Evolutionary conservation across 345 rosid species (phyloP), one percentile per base, ranked within the genome.

Genomic region (Boechera retrofracta): DNA sequence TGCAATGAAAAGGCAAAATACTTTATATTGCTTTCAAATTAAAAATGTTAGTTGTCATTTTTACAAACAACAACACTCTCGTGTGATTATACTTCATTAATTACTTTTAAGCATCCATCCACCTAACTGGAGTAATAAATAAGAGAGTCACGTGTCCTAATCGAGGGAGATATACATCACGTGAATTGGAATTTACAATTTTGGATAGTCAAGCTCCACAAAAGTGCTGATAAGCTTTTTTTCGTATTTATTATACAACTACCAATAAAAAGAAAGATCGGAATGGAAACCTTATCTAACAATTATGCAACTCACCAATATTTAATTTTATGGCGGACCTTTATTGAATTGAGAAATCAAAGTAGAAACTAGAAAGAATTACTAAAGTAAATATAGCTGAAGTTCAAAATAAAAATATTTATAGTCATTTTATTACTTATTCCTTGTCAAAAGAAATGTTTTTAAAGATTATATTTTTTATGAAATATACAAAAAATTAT

Each of bases 211-310:
- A 52, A 35, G 59, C 49, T 68, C 26, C 73, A 26, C n/a, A 54
- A 4, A 68, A 38, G 15, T 15, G 42, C 62, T 6, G 7, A 28
- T 28, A 52, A 21, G 31, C 8, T 32, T 2, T 18, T 18, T 52
- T 28, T 18, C 65, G 13, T 18, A 56, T 47, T 67, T 57, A 74
- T 66, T 56, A 35, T 35, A 66, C 72, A 11, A 18, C 67, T 11
- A 75, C 67, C 59, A 67, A 48, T 48, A 66, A 35, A 29, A 73
- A 4, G 21, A 39, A 72, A 38, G 8, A 15, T 10, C 5, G 38
- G 51, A 47, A 24, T 26, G 6, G 10, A 61, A 63, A 53, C 54
- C 53, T 44, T 70, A 70, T 55, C 39, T 64, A 15, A 29, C 10
- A 15, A 49, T 10, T 56, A 31, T 45, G 45, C 74, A 58, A 62